These are phyloP conservation scores for Zymoseptoria crescenta DNA, from an alignment of 2,329 filamentous ascomycete genomes.

Conservation along the genomic window DNA sequence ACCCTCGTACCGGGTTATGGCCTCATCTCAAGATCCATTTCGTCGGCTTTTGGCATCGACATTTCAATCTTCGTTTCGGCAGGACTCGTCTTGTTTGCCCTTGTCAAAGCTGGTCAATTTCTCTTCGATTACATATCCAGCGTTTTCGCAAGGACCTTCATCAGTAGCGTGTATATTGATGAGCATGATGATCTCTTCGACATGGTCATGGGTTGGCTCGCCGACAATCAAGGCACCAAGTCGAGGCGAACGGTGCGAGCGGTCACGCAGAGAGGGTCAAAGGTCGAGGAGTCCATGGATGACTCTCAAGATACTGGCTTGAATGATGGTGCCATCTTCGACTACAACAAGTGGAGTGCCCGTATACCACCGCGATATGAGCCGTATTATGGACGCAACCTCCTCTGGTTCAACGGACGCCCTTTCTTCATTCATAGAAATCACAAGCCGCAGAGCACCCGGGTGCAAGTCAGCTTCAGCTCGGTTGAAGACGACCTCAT, in stretches of 20 bases:
- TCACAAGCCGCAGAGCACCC: conserved; percentile 25
- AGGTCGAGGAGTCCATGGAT: conserved; percentile 29
- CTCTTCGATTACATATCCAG: conserved; percentile 27
- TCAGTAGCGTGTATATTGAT: conserved; percentile 39
- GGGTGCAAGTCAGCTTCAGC: conserved; percentile 18
- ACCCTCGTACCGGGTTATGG: conserved; percentile 45
- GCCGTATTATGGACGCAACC: conserved; percentile 41
- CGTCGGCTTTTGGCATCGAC: conserved; percentile 39
- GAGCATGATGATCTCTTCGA: conserved; percentile 39
- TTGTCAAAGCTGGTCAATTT: conserved; percentile 32
- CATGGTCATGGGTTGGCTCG: conserved; percentile 38
- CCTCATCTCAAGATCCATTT: conserved; percentile 38
- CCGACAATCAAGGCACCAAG: conserved; percentile 33
- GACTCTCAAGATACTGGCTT: conserved; percentile 30
- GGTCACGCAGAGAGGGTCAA: conserved; percentile 32
- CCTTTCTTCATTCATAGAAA: conserved; percentile 37
- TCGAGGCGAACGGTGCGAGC: conserved; percentile 33
- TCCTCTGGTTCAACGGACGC: conserved; percentile 37
- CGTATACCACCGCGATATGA: conserved; percentile 43
- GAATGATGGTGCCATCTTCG: conserved; percentile 38
- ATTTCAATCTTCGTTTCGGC: conserved; percentile 41
- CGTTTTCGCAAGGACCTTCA: conserved; percentile 32
- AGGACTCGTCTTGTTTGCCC: conserved; percentile 36
- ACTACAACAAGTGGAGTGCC: conserved; percentile 43
- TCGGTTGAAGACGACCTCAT: conserved; percentile 35